These are phyloP conservation scores for Myxozyma mucilagina DNA, from an alignment of 805 yeast species.

Conservation along the genomic window DNA sequence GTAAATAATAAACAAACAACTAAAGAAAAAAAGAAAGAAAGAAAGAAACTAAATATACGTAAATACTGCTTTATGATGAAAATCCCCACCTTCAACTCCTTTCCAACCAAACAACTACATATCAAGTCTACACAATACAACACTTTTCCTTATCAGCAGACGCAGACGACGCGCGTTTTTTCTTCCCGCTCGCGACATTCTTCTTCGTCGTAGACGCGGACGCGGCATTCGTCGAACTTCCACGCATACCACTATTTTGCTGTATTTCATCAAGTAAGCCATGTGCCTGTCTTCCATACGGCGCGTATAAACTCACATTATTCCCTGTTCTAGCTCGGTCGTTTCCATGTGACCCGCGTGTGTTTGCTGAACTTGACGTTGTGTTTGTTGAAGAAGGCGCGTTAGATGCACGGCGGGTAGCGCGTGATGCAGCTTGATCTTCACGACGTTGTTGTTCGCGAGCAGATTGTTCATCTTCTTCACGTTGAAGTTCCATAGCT, in stretches of 20 bases:
- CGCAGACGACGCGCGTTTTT: not conserved
- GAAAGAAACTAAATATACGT: not conserved
- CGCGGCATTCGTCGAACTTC: not conserved
- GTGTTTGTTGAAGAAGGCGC: not conserved
- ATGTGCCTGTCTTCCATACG: constrained; percentile 13
- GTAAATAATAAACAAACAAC: not conserved
- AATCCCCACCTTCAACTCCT: not conserved
- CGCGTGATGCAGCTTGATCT: constrained; percentile 3
- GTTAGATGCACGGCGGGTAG: not conserved
- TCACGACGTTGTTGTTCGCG: constrained; percentile 27
- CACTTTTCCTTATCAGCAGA: constrained; percentile 16
- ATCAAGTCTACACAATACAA: constrained; percentile 10
- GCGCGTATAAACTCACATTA: constrained; percentile 6
- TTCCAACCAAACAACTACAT: not conserved
- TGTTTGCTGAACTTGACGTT: constrained; percentile 1
- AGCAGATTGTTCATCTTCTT: constrained; percentile 38
- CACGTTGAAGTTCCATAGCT: constrained; percentile 40
- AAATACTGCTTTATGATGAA: not conserved
- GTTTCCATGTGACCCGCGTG: constrained; percentile 12
- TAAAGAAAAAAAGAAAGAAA: not conserved
- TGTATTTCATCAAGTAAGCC: constrained; percentile 18
- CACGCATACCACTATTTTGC: not conserved
- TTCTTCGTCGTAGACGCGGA: constrained; percentile 1
- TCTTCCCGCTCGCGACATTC: not conserved
- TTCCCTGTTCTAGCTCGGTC: not conserved